These are phyloP conservation scores for Leccinum subgranulosum DNA, from an alignment of 768 basidiomycete genomes.

Conservation along the genomic window DNA sequence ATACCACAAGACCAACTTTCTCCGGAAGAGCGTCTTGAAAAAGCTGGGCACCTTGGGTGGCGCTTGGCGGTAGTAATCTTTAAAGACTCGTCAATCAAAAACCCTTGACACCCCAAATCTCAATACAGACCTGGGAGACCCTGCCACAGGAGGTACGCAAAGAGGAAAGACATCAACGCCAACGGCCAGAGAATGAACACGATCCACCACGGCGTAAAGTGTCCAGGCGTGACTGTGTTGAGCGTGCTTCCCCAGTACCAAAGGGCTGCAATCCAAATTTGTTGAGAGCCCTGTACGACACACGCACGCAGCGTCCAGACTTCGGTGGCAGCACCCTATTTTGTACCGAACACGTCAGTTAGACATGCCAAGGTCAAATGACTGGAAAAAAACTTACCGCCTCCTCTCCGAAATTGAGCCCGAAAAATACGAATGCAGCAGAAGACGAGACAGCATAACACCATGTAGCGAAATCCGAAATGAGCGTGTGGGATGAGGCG, in stretches of 20 bases:
- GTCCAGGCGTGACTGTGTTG: constrained; percentile 48
- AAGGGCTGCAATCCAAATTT: constrained; percentile 91
- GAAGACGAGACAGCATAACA: constrained; percentile 90
- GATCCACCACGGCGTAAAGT: constrained; percentile 81
- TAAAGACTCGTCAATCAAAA: constrained; percentile 10
- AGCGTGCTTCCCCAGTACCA: constrained; percentile 95
- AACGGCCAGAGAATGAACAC: constrained; percentile 80
- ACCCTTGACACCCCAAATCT: not conserved
- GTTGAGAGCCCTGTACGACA: constrained; percentile 91
- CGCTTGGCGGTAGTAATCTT: constrained; percentile 87
- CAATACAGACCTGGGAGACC: constrained; percentile 72
- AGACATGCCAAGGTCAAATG: not conserved
- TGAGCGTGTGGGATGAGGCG: constrained; percentile 55
- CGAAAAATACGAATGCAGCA: constrained; percentile 91
- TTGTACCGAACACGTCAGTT: constrained; percentile 1
- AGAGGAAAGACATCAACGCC: constrained; percentile 67
- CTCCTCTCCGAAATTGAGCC: constrained; percentile 96
- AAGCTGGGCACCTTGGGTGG: constrained; percentile 95
- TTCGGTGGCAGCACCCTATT: constrained; percentile 87
- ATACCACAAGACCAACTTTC: constrained; percentile 87
- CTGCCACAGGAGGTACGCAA: constrained; percentile 79
- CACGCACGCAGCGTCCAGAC: constrained; percentile 91
- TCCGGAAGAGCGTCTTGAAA: constrained; percentile 81
- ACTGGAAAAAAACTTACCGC: constrained; percentile 48
- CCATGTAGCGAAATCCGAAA: constrained; percentile 84